These are phyloP conservation scores for Pyracantha coccinea DNA, from an alignment of 331 rosid species.

Conservation along the genomic window DNA sequence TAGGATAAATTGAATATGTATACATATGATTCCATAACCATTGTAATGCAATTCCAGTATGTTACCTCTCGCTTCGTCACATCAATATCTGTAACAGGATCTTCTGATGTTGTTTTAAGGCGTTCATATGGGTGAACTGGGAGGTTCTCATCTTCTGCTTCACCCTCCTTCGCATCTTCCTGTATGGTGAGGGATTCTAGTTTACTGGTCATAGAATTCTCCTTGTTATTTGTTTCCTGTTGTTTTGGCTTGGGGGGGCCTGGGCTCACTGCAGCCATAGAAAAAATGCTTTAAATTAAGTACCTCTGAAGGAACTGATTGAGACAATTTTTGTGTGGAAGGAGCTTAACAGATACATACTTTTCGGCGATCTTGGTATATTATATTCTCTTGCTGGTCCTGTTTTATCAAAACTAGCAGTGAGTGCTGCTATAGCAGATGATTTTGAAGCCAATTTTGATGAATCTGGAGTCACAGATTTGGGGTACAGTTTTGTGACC, in stretches of 20 bases:
- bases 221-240: conserved; percentile 37
- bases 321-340: background rate
- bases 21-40: background rate
- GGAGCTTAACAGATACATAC: conserved; percentile 25
- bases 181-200: conserved; percentile 66
- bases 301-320: background rate
- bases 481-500: conserved; percentile 77
- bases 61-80: conserved; percentile 90
- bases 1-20: conserved; percentile 17
- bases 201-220: conserved; percentile 44
- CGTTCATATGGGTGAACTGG: conserved; percentile 63
- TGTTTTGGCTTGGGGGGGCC: conserved; percentile 41
- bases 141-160: conserved; percentile 77
- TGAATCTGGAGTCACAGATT: conserved; percentile 68
- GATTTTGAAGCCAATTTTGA: conserved; percentile 46
- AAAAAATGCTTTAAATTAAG: conserved; percentile 4
- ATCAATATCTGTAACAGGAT: conserved; percentile 71
- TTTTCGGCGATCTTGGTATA: conserved; percentile 73
- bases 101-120: conserved; percentile 50
- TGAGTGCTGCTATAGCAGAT: conserved; percentile 58
- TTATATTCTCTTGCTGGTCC: conserved; percentile 54
- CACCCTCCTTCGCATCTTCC: conserved; percentile 87
- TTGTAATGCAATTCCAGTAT: conserved; percentile 7
- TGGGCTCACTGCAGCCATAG: conserved; percentile 37
- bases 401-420: conserved; percentile 55